phyloP scores from a whole-genome alignment of 2,329 filamentous ascomycete species.

The Aspergillus felis region DNA sequence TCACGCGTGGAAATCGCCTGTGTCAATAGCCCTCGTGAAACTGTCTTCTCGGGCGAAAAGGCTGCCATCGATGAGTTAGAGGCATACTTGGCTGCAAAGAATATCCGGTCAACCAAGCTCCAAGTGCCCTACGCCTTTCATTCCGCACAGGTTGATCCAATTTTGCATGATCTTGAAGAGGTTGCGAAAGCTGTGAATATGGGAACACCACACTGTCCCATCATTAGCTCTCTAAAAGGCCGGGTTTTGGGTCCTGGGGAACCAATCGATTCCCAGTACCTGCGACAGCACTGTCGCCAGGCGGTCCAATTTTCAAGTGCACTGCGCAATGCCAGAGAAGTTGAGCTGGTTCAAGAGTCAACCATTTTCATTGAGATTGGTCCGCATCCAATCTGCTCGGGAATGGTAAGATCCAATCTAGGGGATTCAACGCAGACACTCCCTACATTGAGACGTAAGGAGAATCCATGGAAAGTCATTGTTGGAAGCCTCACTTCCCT shows the following conservation, averaged over 20 bases:
- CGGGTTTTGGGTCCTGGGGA: conserved; percentile 29
- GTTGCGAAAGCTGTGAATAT: conserved; percentile 22
- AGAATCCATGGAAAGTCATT: conserved; percentile 42
- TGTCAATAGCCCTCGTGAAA: conserved; percentile 42
- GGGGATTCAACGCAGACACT: conserved; percentile 53
- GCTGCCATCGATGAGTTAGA: conserved; percentile 34
- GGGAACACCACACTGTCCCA: too few relatives aligned
- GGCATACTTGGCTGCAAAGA: conserved; percentile 31
- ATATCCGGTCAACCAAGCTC: conserved; percentile 40
- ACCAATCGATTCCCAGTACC: conserved; percentile 38
- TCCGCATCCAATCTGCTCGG: conserved; percentile 45
- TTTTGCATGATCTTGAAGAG: conserved; percentile 40
- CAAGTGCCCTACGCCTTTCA: conserved; percentile 47
- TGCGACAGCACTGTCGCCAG: conserved; percentile 41
- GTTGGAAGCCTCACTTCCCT: conserved; percentile 32
- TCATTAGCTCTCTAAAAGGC: too few relatives aligned
- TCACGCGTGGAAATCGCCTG: conserved; percentile 27
- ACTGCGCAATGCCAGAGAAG: conserved; percentile 35
- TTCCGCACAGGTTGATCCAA: conserved; percentile 44
- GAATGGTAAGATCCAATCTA: conserved; percentile 53
- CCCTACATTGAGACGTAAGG: conserved; percentile 39
- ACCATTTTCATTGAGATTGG: conserved; percentile 68
- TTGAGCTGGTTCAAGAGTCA: conserved; percentile 58
- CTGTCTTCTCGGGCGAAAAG: conserved; percentile 37
- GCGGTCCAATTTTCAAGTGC: conserved; percentile 46